phyloP scores from a whole-genome alignment of 257 asterid species.

The Catharanthus roseus region DNA sequence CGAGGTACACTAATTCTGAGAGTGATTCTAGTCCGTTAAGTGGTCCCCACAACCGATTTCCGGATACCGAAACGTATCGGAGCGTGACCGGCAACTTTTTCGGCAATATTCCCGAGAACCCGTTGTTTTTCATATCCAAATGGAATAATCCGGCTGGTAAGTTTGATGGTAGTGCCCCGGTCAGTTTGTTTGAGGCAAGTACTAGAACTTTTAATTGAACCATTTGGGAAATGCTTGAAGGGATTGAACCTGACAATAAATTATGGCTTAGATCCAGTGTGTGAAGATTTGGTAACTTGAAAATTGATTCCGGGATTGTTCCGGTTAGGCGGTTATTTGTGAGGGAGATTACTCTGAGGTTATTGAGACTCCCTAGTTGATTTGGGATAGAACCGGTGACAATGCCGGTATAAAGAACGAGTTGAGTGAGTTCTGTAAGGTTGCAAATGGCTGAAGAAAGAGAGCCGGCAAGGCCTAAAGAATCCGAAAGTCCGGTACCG shows the following conservation, averaged over 20 bases:
- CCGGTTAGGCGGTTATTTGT: conserved; percentile 65
- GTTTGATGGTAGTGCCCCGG: conserved; percentile 34
- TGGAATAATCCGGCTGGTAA: conserved; percentile 49
- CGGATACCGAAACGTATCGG: conserved; percentile 52
- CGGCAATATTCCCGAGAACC: conserved; percentile 44
- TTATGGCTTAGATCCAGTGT: conserved; percentile 75
- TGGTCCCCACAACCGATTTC: conserved; percentile 58
- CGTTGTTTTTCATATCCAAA: conserved; percentile 51
- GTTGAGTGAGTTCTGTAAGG: no score
- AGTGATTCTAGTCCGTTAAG: conserved; percentile 39
- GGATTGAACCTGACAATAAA: conserved; percentile 44
- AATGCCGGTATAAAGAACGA: no score
- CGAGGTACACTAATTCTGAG: conserved; percentile 49
- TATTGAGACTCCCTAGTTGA: conserved; percentile 35
- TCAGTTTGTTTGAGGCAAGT: conserved; percentile 39
- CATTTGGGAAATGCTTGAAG: conserved; percentile 21
- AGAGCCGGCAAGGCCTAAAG: conserved; percentile 60
- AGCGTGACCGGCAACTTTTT: conserved; percentile 40
- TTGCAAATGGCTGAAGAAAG: conserved; percentile 46
- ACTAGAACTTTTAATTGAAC: conserved; percentile 37
- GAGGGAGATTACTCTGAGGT: conserved; percentile 54
- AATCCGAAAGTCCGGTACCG: conserved; percentile 66
- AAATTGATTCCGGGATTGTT: conserved; percentile 34
- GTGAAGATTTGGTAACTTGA: conserved; percentile 45
- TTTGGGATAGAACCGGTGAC: no score